Base-by-base conservation (phyloP, 2,329 filamentous ascomycete species). In the Penicillium sp. region DNA sequence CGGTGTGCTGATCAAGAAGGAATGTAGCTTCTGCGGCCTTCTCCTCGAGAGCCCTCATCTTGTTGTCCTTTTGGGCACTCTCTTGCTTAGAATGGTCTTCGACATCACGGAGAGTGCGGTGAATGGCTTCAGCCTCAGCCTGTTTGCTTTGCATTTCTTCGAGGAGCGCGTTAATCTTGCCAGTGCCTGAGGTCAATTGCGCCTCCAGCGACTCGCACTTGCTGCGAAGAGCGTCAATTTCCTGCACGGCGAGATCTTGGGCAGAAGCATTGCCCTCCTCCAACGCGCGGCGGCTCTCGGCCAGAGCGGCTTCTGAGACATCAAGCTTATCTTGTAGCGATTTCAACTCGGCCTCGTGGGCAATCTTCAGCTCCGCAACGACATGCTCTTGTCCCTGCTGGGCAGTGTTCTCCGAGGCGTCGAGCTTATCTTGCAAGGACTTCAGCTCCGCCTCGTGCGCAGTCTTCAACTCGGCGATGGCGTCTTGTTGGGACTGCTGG, bases 71-170 rank as follows among this genome's bases (percentile, higher is more conserved):
- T 42, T 73, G 64, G 16, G 64, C 65, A 31, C 74, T 70, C 56
- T 72, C 75, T n/a, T 65, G 62, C 56, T 74, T 70, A 14, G 62
- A 60, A 57, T 74, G 67, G n/a, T 63, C 61, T 52, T 76, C 72
- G 7, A 74, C 63, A 5, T 69, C 62, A 45, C 68, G 60, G 41
- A 77, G 58, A 16, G 65, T 73, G 43, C 71, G 68, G 48, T 75
- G 70, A 8, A 78, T 62, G 9, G 65, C 64, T 41, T 72, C 68
- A 1, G 72, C 71, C 54, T 75, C 68, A 22, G 68, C 61, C 18
- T 74, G 66, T 52, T 74, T 74, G 54, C 55, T 61, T 24, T 71
- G 67, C 27, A 76, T 63, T 42, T 70, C 63, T 36, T 63, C 62
- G 48, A 75, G 63, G 22, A 74, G 60, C 31, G 68, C 60, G 53